phyloP scores from a whole-genome alignment of 2,329 filamentous ascomycete genomes.

The Aspergillus sojae region DNA sequence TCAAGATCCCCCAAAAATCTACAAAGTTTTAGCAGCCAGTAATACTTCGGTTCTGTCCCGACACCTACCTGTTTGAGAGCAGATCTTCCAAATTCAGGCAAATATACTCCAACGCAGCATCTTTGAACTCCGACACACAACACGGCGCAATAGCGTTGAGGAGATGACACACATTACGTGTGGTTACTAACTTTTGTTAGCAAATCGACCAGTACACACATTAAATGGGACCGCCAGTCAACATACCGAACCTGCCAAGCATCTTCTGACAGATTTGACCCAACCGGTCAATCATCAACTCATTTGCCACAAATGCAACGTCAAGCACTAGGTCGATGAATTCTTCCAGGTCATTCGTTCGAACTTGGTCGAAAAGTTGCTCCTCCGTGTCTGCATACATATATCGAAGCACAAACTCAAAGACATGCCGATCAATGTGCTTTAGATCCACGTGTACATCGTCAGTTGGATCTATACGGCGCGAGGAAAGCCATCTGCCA shows the following conservation, averaged over 20 bases:
- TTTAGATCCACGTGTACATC: conserved; percentile 75
- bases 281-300: conserved; percentile 90
- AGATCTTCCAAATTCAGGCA: conserved; percentile 89
- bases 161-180: conserved; percentile 80
- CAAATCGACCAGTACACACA: conserved; percentile 9
- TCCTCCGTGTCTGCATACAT: conserved; percentile 82
- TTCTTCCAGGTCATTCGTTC: conserved; percentile 72
- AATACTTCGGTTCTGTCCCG: not conserved
- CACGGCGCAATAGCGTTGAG: conserved; percentile 86
- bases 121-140: conserved; percentile 81
- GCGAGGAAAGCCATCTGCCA: conserved; percentile 78
- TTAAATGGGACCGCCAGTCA: not conserved
- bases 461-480: conserved; percentile 55
- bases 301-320: conserved; percentile 86
- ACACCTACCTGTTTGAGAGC: conserved; percentile 74
- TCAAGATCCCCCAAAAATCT: conserved; percentile 82
- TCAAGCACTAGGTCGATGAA: conserved; percentile 89
- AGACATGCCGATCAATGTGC: conserved; percentile 74
- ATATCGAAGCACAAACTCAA: conserved; percentile 76
- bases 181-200: conserved; percentile 60
- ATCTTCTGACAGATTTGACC: conserved; percentile 86
- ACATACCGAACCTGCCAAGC: conserved; percentile 73
- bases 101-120: conserved; percentile 85
- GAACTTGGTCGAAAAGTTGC: conserved; percentile 78
- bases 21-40: conserved; percentile 19